Conservation (phyloP, 495 filamentous ascomycete genomes). For the Oidiodendron maius region DNA sequence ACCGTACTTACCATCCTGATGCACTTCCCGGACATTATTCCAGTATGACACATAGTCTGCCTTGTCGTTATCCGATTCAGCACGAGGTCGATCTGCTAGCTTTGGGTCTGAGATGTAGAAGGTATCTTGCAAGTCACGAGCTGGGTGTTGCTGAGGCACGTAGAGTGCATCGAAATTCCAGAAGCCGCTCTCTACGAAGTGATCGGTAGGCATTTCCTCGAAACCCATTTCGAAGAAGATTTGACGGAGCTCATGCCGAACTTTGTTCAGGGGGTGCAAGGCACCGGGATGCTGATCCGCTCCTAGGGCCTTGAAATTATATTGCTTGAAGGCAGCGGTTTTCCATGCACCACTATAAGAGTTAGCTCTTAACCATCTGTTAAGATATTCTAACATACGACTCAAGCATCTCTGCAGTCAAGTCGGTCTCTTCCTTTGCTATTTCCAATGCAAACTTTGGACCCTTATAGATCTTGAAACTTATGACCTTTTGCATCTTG, state of each 20-base stretch:
- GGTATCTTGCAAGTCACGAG: slow-evolving; percentile 93
- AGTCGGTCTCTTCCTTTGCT: slow-evolving; percentile 87
- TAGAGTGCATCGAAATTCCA: slow-evolving; percentile 99
- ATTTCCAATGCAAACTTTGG: slow-evolving; percentile 80
- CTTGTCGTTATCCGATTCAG: slow-evolving; percentile 50
- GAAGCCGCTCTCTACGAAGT: slow-evolving; percentile 92
- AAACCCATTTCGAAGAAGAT: slow-evolving; percentile 97
- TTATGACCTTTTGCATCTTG: slow-evolving; percentile 73
- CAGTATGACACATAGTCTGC: slow-evolving; percentile 80
- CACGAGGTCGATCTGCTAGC: slow-evolving; percentile 64
- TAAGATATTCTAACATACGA: slow-evolving; percentile 29
- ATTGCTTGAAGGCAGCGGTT: slow-evolving; percentile 84
- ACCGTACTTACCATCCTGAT: slow-evolving; percentile 81
- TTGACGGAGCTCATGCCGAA: slow-evolving; percentile 85
- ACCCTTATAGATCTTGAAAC: slow-evolving; percentile 77
- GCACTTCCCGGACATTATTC: slow-evolving; percentile 77
- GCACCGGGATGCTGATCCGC: slow-evolving; percentile 74
- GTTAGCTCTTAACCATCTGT: slow-evolving; percentile 9
- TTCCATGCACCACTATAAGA: slow-evolving; percentile 64
- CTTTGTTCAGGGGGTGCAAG: slow-evolving; percentile 91
- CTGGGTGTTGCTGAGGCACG: slow-evolving; percentile 95
- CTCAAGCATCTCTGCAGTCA: slow-evolving; percentile 88
- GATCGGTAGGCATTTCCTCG: slow-evolving; percentile 75
- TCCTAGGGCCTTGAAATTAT: slow-evolving; percentile 93
- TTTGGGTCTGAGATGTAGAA: slow-evolving; percentile 94